These are phyloP conservation scores for Tulasnella sp. DNA, from an alignment of 768 basidiomycete species.

Conservation along the genomic window DNA sequence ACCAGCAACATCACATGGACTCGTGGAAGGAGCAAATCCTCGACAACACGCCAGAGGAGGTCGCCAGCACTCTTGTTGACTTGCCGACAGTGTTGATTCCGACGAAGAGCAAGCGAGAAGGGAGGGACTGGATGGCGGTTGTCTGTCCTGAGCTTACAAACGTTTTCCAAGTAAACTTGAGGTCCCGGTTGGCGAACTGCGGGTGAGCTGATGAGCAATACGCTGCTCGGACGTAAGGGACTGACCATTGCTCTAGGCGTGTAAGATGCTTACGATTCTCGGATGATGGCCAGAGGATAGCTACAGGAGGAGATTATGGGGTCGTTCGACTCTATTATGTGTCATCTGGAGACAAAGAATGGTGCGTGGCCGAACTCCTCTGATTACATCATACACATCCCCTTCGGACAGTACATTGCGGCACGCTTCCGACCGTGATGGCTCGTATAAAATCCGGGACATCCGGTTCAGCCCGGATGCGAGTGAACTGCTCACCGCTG, in stretches of 20 bases:
- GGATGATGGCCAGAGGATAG: neutral
- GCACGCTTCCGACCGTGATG: neutral
- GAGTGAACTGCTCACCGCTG: neutral
- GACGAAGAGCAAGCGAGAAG: neutral
- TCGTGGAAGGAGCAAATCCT: neutral
- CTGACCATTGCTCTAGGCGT: neutral
- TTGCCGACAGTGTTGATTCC: neutral
- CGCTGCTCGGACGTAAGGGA: neutral
- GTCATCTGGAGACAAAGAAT: neutral
- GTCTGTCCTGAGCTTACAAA: neutral
- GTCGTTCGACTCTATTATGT: neutral
- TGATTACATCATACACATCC: neutral
- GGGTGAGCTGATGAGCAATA: neutral
- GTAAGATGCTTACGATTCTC: neutral
- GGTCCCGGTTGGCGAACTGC: neutral
- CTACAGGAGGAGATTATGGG: neutral
- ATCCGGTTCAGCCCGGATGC: neutral
- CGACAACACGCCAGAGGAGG: neutral
- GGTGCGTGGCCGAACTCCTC: neutral
- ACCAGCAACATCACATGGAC: neutral
- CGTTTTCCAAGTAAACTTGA: neutral
- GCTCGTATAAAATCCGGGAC: neutral
- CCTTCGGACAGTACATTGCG: neutral
- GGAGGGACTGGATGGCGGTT: neutral
- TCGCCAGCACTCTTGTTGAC: neutral